Evolutionary conservation across 192 early-diverging fungal species (phyloP).

Genomic region (Lobosporangium transversale): DNA sequence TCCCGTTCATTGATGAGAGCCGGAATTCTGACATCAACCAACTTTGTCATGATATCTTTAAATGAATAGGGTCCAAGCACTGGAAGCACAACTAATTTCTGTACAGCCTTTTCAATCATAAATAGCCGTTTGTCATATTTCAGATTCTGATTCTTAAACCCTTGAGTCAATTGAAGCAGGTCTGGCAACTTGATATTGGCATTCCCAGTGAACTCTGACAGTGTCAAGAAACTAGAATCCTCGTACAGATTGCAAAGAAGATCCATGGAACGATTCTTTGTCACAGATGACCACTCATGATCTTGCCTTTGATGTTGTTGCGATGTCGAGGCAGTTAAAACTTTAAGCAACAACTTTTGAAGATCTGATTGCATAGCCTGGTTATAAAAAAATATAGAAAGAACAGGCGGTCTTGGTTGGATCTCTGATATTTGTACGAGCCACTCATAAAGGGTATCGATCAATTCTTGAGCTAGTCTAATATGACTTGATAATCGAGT

Average conservation of each 20-base stretch:
- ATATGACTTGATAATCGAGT: neutral
- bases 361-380: neutral
- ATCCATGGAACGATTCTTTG: constrained; percentile 20
- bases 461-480: constrained; percentile 8
- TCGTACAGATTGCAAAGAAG: constrained; percentile 36
- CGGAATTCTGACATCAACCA: constrained; percentile 35
- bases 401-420: constrained; percentile 15
- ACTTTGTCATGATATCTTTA: constrained; percentile 26
- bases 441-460: constrained; percentile 29
- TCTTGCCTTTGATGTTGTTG: too few species aligned
- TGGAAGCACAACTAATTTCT: constrained; percentile 19
- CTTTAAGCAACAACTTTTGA: constrained; percentile 14
- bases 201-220: constrained; percentile 1
- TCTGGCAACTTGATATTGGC: constrained; percentile 17
- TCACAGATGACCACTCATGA: neutral
- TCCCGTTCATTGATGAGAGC: constrained; percentile 20
- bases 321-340: neutral
- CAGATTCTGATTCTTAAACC: neutral
- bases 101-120: constrained; percentile 20
- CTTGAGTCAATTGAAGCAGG: constrained; percentile 30
- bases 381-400: constrained; percentile 35
- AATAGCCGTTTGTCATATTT: constrained; percentile 25
- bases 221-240: constrained; percentile 29
- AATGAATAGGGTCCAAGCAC: constrained; percentile 15
- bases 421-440: constrained; percentile 20